These are phyloP conservation scores for Lolium multiflorum DNA, from an alignment of 176 grass and related monocot genomes.

Conservation along the genomic window DNA sequence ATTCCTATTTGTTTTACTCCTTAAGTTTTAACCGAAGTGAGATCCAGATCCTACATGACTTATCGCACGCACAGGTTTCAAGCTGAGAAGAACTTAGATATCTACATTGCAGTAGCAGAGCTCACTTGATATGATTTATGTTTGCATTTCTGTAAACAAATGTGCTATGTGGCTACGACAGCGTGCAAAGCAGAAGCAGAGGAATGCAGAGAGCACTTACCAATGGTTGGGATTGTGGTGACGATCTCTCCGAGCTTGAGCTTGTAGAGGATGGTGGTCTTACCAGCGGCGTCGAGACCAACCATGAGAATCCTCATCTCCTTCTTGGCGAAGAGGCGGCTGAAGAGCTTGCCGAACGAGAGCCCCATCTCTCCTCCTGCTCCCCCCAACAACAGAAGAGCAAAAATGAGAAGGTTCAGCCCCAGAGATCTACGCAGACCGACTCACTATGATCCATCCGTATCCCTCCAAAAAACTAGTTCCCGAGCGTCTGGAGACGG, in stretches of 20 bases:
- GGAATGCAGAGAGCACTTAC: slow-evolving; percentile 48
- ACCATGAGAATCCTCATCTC: slow-evolving; percentile 97
- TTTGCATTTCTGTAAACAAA: not conserved
- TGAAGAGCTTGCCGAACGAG: slow-evolving; percentile 81
- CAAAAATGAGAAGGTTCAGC: not conserved
- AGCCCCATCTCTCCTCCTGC: slow-evolving; percentile 68
- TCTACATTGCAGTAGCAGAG: not conserved
- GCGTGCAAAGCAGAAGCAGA: not conserved
- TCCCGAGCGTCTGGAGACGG: not conserved
- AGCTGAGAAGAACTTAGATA: not conserved
- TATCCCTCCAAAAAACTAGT: not conserved
- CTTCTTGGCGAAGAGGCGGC: slow-evolving; percentile 86
- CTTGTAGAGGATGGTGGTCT: slow-evolving; percentile 94
- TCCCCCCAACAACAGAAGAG: slow-evolving; percentile 26
- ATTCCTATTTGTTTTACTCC: not conserved
- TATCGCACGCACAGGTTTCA: not conserved
- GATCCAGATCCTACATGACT: not conserved
- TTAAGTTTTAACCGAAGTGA: not conserved
- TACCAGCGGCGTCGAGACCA: slow-evolving; percentile 85
- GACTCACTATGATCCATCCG: not conserved
- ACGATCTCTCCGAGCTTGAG: slow-evolving; percentile 94
- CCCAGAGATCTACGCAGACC: slow-evolving; percentile 21
- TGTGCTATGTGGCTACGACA: not conserved
- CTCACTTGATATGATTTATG: not conserved
- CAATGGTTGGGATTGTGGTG: slow-evolving; percentile 89